Percentiles rank a stretch among this genome's conserved stretches.
phyloP scores from a whole-genome alignment of 208 protist species.

The Trypanosoma theileri region DNA sequence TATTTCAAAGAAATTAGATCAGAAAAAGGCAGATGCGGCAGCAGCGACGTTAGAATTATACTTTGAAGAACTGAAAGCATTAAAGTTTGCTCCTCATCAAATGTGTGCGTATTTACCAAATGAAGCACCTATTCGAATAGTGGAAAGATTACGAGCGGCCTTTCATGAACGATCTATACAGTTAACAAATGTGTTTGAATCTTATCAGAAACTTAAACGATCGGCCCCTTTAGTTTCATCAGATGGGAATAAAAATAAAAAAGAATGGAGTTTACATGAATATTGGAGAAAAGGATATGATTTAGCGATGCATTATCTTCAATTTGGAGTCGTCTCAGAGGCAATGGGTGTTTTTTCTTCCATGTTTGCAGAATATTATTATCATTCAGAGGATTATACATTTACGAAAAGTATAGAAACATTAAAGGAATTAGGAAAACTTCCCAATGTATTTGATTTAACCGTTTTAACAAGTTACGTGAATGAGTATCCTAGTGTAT shows the following conservation, averaged over 20 bases:
- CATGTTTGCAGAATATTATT: slow-evolving; percentile 83
- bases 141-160: slow-evolving; percentile 63
- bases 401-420: slow-evolving; percentile 41
- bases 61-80: slow-evolving; percentile 61
- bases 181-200: slow-evolving; percentile 37
- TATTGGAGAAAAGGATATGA: slow-evolving; percentile 73
- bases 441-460: slow-evolving; percentile 55
- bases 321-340: slow-evolving; percentile 67
- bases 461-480: slow-evolving; percentile 18
- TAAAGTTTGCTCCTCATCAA: slow-evolving; percentile 60
- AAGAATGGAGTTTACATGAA: slow-evolving; percentile 51
- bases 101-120: slow-evolving; percentile 68
- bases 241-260: slow-evolving; percentile 2
- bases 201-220: slow-evolving; percentile 25
- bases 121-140: slow-evolving; percentile 57
- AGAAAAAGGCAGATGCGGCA: slow-evolving; percentile 43
- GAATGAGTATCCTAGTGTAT: slow-evolving; percentile 45
- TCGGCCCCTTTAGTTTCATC: neutral
- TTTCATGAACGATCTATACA: slow-evolving; percentile 29
- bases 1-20: slow-evolving; percentile 17
- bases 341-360: slow-evolving; percentile 42
- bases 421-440: slow-evolving; percentile 52
- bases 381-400: slow-evolving; percentile 82
- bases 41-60: slow-evolving; percentile 50
- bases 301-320: slow-evolving; percentile 70